Evolutionary conservation across 2,329 filamentous ascomycete species (phyloP), one percentile per base, ranked within the genome.

Genomic region (Microcyclosporella mali): DNA sequence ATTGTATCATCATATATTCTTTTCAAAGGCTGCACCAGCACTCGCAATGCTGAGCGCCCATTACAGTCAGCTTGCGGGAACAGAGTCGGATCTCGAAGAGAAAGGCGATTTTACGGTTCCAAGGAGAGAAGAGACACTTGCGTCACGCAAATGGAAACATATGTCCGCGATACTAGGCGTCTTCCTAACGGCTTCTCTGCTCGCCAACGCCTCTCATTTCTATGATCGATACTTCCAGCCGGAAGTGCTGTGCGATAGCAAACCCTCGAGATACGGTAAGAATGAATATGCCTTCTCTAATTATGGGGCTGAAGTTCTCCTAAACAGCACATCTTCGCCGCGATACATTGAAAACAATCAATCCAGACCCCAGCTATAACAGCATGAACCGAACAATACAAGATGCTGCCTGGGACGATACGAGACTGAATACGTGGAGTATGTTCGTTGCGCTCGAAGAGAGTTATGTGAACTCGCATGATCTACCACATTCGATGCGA

Each of bases 371-470:
- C 30, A 15, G 7, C 6, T 36, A 36, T 36, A 17, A 4, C 33
- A 17, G 14, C n/a, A 6, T 17, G 17, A 37, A 37, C 14, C 35
- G 35, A 4, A 37, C 35, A 15, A 15, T 37, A 4, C 35, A 27
- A 14, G 35, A 37, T 15, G 35, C 35, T 14, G 35, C 35, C 7
- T 37, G 35, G 35, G 14, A 37, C 12, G 4, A 28, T 7, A 4
- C 17, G 6, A 29, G 19, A 4, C 8, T 37, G 18, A 29, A 37
- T n/a, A 4, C 35, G 4, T 37, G 35, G 35, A 6, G 6, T 3
- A 18, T 37, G 6, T 37, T 27, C 21, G 35, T 37, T 7, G 35
- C 35, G 7, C 29, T 41, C 3, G 39, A 41, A 3, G 31, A 34
- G 4, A 11, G 7, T 10, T 34, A 41, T 36, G 11, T 31, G 4